phyloP scores from a whole-genome alignment of 768 basidiomycete genomes.

The Lactarius akahatsu region DNA sequence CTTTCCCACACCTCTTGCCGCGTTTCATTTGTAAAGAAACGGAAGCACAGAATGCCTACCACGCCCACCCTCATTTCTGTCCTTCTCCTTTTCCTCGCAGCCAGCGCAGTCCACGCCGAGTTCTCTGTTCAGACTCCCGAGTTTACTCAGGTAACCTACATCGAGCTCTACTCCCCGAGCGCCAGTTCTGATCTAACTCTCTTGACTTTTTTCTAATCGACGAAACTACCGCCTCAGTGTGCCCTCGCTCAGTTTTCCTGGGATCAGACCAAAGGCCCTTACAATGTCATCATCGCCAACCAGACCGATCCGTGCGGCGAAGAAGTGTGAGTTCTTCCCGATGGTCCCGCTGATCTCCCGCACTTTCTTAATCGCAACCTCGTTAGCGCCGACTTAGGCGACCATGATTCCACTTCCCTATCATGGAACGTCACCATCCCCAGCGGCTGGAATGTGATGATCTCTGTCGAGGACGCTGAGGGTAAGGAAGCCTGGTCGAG shows the following conservation, averaged over 20 bases:
- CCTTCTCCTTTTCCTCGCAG: slow-evolving; percentile 63
- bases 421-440: slow-evolving; percentile 49
- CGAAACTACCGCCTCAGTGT: slow-evolving; percentile 46
- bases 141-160: slow-evolving; percentile 49
- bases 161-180: neutral
- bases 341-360: neutral
- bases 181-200: slow-evolving; percentile 1
- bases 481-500: slow-evolving; percentile 61
- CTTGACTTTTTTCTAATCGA: slow-evolving; percentile 7
- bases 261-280: slow-evolving; percentile 48
- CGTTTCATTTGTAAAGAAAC: slow-evolving; percentile 15
- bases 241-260: slow-evolving; percentile 50
- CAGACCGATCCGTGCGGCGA: slow-evolving; percentile 56
- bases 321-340: slow-evolving; percentile 48
- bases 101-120: slow-evolving; percentile 51
- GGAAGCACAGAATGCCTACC: slow-evolving; percentile 59
- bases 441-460: slow-evolving; percentile 47
- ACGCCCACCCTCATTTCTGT: slow-evolving; percentile 75
- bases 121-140: slow-evolving; percentile 53
- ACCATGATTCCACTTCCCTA: slow-evolving; percentile 45
- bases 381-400: slow-evolving; percentile 54
- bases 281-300: slow-evolving; percentile 57
- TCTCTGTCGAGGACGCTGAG: slow-evolving; percentile 53
- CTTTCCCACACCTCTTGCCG: slow-evolving; percentile 10
- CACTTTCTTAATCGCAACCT: slow-evolving; percentile 6